A percentile compares a stretch with the other conserved stretches of the same genome.
Conservation (phyloP, 768 basidiomycete species). For the Dendrothele bispora region DNA sequence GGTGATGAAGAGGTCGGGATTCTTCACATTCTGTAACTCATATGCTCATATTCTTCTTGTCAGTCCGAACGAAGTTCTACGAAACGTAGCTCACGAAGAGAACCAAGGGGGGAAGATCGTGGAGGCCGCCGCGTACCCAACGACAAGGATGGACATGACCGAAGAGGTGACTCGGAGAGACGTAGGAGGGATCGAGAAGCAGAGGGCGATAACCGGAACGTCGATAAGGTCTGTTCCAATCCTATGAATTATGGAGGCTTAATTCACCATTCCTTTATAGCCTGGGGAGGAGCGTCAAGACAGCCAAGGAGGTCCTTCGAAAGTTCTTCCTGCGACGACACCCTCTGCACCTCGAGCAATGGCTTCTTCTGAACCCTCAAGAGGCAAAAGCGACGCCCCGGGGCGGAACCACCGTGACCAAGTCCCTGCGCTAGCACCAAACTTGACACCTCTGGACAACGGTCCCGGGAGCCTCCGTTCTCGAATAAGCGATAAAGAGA, state of each 20-base stretch:
- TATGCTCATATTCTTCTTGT: neutral
- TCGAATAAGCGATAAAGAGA: constrained; percentile 64
- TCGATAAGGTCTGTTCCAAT: constrained; percentile 58
- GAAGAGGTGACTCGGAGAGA: constrained; percentile 64
- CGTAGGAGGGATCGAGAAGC: constrained; percentile 67
- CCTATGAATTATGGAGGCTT: neutral
- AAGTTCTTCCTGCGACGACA: constrained; percentile 53
- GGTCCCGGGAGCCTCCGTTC: constrained; percentile 43
- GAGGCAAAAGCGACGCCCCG: constrained; percentile 40
- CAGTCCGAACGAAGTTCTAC: constrained; percentile 66
- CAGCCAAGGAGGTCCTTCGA: constrained; percentile 23
- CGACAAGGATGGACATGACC: constrained; percentile 71
- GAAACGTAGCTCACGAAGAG: constrained; percentile 83
- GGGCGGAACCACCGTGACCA: constrained; percentile 22
- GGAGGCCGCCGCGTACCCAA: constrained; percentile 51
- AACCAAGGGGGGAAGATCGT: constrained; percentile 75
- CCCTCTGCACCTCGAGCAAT: constrained; percentile 76
- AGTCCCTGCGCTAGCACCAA: constrained; percentile 7
- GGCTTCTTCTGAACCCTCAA: constrained; percentile 47
- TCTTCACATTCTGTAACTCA: neutral
- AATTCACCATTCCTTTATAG: neutral
- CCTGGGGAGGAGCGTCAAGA: neutral
- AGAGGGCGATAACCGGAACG: constrained; percentile 48
- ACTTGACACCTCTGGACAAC: constrained; percentile 11
- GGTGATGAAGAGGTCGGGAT: constrained; percentile 56